Conservation (phyloP, 805 yeast species). For the Schizosaccharomyces cryophilus region DNA sequence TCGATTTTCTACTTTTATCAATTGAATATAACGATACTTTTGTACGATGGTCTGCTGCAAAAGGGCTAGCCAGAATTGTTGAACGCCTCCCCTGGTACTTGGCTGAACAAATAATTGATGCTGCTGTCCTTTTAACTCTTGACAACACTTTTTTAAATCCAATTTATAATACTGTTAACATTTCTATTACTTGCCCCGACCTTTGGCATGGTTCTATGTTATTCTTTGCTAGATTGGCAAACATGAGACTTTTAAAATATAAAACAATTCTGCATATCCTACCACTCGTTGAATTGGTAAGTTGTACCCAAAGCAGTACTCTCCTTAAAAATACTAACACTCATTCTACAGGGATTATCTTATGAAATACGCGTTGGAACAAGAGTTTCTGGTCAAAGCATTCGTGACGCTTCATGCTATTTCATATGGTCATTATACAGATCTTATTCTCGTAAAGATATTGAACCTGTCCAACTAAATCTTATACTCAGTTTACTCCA, state of each 20-base stretch:
- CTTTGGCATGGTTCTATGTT: conserved; percentile 35
- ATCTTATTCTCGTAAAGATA: conserved; percentile 4
- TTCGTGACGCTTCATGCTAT: conserved; percentile 69
- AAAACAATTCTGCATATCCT: background rate
- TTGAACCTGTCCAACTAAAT: background rate
- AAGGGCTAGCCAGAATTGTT: conserved; percentile 31
- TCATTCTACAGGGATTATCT: background rate
- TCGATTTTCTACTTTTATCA: conserved; percentile 23
- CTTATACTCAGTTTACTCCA: conserved; percentile 19
- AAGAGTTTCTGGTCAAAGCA: conserved; percentile 33
- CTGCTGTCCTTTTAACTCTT: conserved; percentile 11
- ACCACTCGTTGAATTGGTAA: background rate
- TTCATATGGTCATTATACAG: conserved; percentile 56
- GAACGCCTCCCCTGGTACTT: conserved; percentile 12
- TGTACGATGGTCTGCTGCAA: conserved; percentile 42
- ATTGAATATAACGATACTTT: conserved; percentile 27
- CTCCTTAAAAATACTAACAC: background rate
- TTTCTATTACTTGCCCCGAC: conserved; percentile 18
- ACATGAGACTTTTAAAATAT: background rate
- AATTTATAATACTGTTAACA: background rate
- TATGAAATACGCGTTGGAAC: conserved; percentile 11
- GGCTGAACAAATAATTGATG: conserved; percentile 13
- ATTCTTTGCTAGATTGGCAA: conserved; percentile 23
- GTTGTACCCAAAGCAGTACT: background rate
- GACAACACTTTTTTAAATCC: conserved; percentile 6